Conservation (phyloP, 2,329 filamentous ascomycete genomes). For the Zymoseptoria pseudotritici region DNA sequence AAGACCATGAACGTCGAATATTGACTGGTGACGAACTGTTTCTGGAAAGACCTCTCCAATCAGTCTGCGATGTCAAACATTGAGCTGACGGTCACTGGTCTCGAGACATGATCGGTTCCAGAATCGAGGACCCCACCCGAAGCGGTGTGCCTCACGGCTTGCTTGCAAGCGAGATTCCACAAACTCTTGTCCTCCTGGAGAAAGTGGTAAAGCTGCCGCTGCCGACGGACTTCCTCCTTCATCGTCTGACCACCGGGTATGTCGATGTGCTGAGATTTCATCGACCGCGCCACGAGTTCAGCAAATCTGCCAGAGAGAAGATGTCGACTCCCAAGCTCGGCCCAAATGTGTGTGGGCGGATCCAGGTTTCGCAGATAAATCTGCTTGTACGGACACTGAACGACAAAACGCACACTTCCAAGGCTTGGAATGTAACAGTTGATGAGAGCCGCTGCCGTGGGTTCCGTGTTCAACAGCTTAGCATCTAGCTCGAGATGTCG, state of each 20-base stretch:
- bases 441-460: background rate
- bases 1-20: background rate
- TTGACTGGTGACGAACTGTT: background rate
- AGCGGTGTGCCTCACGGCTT: background rate
- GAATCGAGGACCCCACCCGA: background rate
- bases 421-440: background rate
- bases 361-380: background rate
- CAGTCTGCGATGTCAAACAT: background rate
- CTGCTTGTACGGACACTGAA: background rate
- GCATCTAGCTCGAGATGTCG: constrained; percentile 12
- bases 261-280: background rate
- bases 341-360: background rate
- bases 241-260: background rate
- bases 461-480: constrained; percentile 1
- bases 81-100: background rate
- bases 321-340: background rate
- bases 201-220: background rate
- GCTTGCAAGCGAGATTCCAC: background rate
- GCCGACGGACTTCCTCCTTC: background rate
- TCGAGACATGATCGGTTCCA: background rate
- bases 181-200: background rate
- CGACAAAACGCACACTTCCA: background rate
- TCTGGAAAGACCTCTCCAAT: background rate
- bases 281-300: background rate
- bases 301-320: background rate